Conservation (phyloP, 2,329 filamentous ascomycete genomes). For the Claviceps fusiformis region DNA sequence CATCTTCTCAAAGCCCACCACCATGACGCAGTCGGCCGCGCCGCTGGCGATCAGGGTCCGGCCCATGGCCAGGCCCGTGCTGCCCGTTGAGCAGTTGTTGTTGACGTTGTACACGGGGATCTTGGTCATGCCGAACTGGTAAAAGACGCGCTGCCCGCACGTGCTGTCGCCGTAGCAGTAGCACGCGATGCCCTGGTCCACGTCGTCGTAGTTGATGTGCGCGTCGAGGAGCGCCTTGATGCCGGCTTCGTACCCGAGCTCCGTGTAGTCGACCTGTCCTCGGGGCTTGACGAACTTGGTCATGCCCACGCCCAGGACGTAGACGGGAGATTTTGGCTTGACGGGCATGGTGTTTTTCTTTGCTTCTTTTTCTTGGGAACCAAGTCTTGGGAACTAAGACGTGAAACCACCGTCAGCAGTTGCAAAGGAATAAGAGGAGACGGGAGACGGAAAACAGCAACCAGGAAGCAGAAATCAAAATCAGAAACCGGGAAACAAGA, state of each 20-base stretch:
- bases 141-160: conserved; percentile 92
- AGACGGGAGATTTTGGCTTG: conserved; percentile 44
- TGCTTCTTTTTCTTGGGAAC: background rate
- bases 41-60: conserved; percentile 68
- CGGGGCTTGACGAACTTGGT: conserved; percentile 98
- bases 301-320: conserved; percentile 96
- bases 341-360: conserved; percentile 27
- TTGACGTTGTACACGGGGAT: conserved; percentile 98
- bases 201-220: conserved; percentile 90
- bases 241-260: conserved; percentile 85
- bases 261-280: conserved; percentile 86
- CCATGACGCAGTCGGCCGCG: conserved; percentile 74
- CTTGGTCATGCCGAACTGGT: conserved; percentile 94
- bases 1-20: conserved; percentile 98
- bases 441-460: no score
- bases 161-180: conserved; percentile 96
- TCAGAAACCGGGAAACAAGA: background rate
- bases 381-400: no score
- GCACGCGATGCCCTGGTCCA: conserved; percentile 90
- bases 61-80: conserved; percentile 75
- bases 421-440: background rate
- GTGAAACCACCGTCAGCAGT: no score
- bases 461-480: background rate
- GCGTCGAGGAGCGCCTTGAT: conserved; percentile 76
- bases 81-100: conserved; percentile 97